These are phyloP conservation scores for Chionographis japonica DNA, from an alignment of 106 monocot genomes.

Conservation along the genomic window DNA sequence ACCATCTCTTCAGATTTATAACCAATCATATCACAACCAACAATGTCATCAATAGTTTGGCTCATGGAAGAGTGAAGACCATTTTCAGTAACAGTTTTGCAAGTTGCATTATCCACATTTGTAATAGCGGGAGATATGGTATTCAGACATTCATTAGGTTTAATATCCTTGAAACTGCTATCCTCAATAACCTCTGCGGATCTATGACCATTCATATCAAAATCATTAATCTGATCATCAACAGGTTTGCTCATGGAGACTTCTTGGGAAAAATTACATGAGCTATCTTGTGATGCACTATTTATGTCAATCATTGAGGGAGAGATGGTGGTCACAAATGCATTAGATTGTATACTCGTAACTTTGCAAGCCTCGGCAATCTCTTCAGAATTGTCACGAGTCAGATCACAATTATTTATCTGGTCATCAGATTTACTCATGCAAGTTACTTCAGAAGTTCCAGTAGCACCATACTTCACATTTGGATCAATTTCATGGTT, in stretches of 20 bases:
- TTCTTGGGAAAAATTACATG: not conserved
- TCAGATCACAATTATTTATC: conserved; percentile 4
- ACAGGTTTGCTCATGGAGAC: conserved; percentile 4
- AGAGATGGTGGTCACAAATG: not conserved
- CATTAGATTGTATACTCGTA: not conserved
- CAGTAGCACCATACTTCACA: not conserved
- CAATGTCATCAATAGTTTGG: not conserved
- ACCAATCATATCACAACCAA: conserved; percentile 7
- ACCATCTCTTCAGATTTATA: conserved; percentile 13
- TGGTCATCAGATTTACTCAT: conserved; percentile 8
- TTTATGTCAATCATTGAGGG: too few species aligned
- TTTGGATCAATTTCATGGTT: conserved; percentile 4
- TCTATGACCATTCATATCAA: not conserved
- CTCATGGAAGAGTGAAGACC: conserved; percentile 1
- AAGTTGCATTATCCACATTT: conserved; percentile 4
- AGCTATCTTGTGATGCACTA: not conserved
- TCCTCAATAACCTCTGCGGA: conserved; percentile 3
- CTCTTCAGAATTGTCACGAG: conserved; percentile 9
- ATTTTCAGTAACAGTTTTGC: conserved; percentile 7
- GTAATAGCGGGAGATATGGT: conserved; percentile 1
- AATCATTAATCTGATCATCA: conserved; percentile 8
- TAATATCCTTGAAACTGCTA: conserved; percentile 4
- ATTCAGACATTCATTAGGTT: conserved; percentile 10
- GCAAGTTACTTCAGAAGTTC: conserved; percentile 8
- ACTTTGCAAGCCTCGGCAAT: conserved; percentile 1